Evolutionary conservation across 192 early-diverging fungal species (phyloP), one percentile per base, ranked within the genome.

Genomic region (Allomyces macrogynus): DNA sequence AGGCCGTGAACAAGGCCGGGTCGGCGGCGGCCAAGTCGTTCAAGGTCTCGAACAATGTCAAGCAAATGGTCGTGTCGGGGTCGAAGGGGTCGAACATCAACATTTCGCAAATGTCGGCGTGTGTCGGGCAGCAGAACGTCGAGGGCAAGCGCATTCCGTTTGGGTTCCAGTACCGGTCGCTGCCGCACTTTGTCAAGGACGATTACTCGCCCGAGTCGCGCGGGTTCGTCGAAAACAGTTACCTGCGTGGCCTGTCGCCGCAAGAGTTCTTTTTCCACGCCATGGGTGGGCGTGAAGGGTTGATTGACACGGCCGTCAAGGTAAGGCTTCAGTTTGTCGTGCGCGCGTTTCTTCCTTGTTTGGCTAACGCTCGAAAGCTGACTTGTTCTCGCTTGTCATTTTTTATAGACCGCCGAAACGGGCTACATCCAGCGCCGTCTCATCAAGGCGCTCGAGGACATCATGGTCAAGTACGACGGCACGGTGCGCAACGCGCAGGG

Each of bases 191-290:
- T 74, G 87, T 90, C 20, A 94, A 93, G 74, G 92, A 95, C 72
- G 95, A 99, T 74, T 90, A 92, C 71, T 88, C 87, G 65, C 92
- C 95, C 20, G 91, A 91, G 72, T 81, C 80, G 70, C 78, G 89
- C 64, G 90, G 90, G 23, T 92, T 92, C 71, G 90, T 92, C 3
- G 87, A 89, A 74, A 90, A 90, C 70, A 89, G 87, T 23, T 92
- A 90, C 68, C 74, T 92, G 32, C 82, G 89, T 65, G 95, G 95
- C 16, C 71, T 99, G 72, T 93, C 90, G 22, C 95, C 95, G 22
- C 89, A 91, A 69, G 95, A 99, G 79, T 99, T 96, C 78, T 99
- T 89, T 72, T 99, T 99, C 85, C 95, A 99, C 74, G 92, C 93
- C 23, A 97, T 97, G 93, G 93, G 92, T 80, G 95, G 95, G 70